phyloP scores from a whole-genome alignment of 768 basidiomycete species.

The Butyriboletus loyo region DNA sequence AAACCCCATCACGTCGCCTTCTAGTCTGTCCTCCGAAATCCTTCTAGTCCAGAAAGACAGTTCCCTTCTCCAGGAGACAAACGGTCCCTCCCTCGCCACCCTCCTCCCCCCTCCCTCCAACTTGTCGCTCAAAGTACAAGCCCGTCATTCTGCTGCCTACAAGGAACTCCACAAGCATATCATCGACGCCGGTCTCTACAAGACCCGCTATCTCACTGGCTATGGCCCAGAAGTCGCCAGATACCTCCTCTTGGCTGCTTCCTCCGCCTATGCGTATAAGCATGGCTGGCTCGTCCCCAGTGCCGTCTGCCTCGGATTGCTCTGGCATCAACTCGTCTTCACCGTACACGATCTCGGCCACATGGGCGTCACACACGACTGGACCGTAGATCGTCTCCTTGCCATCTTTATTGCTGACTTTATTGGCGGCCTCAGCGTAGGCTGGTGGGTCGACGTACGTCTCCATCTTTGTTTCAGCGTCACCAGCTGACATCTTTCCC shows the following conservation, averaged over 20 bases:
- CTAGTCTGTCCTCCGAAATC: conserved; percentile 49
- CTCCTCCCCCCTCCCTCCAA: conserved; percentile 52
- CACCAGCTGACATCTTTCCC: conserved; percentile 2
- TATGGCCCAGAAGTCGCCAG: conserved; percentile 89
- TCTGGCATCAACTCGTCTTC: conserved; percentile 96
- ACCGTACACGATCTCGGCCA: conserved; percentile 94
- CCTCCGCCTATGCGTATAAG: conserved; percentile 61
- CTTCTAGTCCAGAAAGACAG: conserved; percentile 54
- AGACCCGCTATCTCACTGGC: conserved; percentile 77
- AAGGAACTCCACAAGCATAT: conserved; percentile 74
- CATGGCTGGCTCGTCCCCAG: conserved; percentile 67
- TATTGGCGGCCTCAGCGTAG: conserved; percentile 89
- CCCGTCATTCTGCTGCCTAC: conserved; percentile 74
- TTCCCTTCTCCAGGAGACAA: conserved; percentile 23
- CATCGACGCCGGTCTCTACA: conserved; percentile 77
- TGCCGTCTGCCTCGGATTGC: conserved; percentile 77
- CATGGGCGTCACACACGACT: conserved; percentile 87
- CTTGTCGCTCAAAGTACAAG: conserved; percentile 57
- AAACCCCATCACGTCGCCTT: conserved; percentile 34
- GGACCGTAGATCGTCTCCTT: conserved; percentile 74
- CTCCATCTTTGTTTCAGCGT: background rate
- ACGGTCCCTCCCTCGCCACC: conserved; percentile 40
- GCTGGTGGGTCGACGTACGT: conserved; percentile 98
- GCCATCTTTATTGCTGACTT: conserved; percentile 81
- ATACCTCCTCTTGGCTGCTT: conserved; percentile 60